phyloP scores from a whole-genome alignment of 2,329 filamentous ascomycete genomes.

The Cladosporium phlei region DNA sequence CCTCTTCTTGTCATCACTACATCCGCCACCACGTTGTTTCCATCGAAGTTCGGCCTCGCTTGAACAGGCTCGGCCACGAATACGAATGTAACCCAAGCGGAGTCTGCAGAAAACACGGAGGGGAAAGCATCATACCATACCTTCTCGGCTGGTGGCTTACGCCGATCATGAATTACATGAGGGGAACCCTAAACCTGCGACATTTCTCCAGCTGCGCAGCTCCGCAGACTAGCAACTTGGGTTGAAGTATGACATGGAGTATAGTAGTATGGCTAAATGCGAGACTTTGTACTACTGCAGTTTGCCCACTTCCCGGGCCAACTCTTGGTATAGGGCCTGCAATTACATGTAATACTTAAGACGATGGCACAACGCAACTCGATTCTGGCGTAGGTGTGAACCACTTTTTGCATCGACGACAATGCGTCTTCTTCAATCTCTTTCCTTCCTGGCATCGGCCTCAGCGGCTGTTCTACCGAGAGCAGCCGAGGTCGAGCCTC shows the following conservation, averaged over 20 bases:
- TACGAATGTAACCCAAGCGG: too few species aligned
- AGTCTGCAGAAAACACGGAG: too few species aligned
- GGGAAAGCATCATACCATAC: too few species aligned
- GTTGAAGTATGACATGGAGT: constrained; percentile 5
- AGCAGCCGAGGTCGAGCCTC: not conserved
- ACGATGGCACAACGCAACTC: not conserved
- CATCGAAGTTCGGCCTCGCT: too few species aligned
- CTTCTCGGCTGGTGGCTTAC: too few species aligned
- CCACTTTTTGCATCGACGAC: not conserved
- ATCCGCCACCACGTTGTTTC: too few species aligned
- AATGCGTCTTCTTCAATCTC: constrained; percentile 1
- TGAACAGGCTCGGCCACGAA: too few species aligned
- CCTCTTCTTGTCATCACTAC: too few species aligned
- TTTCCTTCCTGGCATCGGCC: not conserved
- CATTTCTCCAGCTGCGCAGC: too few species aligned
- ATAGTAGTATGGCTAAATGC: constrained; percentile 4
- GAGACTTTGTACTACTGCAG: not conserved
- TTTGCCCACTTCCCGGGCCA: not conserved
- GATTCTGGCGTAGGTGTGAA: not conserved
- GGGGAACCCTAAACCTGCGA: too few species aligned
- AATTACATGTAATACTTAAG: not conserved
- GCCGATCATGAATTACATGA: too few species aligned
- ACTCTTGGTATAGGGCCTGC: not conserved
- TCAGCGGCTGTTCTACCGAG: constrained; percentile 5
- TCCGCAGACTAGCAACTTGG: too few species aligned